Evolutionary conservation across 345 rosid genomes (phyloP).

Genomic region (Populus alba): DNA sequence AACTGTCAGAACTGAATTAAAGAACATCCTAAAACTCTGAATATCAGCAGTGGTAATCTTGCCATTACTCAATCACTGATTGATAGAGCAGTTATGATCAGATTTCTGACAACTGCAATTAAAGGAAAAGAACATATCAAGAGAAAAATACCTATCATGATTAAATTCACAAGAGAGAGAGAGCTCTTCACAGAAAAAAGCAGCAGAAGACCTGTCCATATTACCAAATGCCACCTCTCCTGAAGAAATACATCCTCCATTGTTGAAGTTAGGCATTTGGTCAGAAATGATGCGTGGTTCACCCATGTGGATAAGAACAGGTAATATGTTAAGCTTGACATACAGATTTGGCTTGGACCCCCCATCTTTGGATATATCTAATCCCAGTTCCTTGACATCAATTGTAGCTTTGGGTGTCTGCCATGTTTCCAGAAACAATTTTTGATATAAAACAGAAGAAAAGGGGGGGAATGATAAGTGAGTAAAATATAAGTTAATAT

Average conservation of each 20-base stretch:
- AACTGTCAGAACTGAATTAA: too few relatives aligned
- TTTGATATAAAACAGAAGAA: not conserved
- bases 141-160: constrained; percentile 68
- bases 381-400: constrained; percentile 71
- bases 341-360: constrained; percentile 64
- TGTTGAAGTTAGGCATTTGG: constrained; percentile 42
- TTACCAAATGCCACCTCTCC: constrained; percentile 42
- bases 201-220: constrained; percentile 60
- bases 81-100: not conserved
- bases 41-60: too few relatives aligned
- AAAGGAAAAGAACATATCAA: not conserved
- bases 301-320: constrained; percentile 58
- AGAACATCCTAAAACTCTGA: too few relatives aligned
- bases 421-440: constrained; percentile 28
- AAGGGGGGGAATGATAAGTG: not conserved
- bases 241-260: constrained; percentile 39
- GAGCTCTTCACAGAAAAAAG: constrained; percentile 75
- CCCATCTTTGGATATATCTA: constrained; percentile 79
- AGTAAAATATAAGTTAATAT: not conserved
- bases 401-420: constrained; percentile 64
- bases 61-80: too few relatives aligned
- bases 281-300: constrained; percentile 60
- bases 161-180: constrained; percentile 81
- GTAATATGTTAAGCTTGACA: constrained; percentile 68
- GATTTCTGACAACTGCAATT: not conserved